Conservation (phyloP, 2,329 filamentous ascomycete genomes). For the Eutypa lata region DNA sequence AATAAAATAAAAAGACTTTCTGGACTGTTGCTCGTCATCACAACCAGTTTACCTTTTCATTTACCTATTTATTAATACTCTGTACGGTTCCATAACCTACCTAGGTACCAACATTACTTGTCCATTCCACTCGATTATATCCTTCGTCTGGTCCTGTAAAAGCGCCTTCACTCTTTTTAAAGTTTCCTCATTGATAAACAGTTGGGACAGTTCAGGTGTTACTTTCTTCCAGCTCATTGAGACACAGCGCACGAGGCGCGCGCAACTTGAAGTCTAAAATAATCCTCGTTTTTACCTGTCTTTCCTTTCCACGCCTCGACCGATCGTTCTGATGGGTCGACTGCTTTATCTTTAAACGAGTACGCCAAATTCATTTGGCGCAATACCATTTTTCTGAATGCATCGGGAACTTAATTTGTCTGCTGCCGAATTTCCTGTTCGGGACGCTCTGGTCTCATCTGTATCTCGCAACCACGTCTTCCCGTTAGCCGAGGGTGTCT, state of each 20-base stretch:
- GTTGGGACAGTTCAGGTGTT: not conserved
- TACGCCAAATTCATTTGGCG: slow-evolving; percentile 16
- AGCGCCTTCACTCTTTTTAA: not conserved
- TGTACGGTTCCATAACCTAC: no score
- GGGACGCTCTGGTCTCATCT: slow-evolving; percentile 19
- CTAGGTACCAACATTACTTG: no score
- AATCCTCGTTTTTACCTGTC: not conserved
- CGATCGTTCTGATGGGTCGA: not conserved
- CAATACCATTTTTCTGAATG: slow-evolving; percentile 27
- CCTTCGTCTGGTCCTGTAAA: not conserved
- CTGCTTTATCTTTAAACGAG: not conserved
- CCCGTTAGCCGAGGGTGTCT: slow-evolving; percentile 13
- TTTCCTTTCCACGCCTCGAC: not conserved
- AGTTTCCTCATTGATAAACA: not conserved
- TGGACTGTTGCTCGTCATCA: not conserved
- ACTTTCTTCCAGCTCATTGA: not conserved
- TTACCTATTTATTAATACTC: no score
- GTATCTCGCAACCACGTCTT: slow-evolving; percentile 15
- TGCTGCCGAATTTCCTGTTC: slow-evolving; percentile 21
- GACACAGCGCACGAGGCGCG: not conserved
- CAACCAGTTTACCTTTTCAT: no score
- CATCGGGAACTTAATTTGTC: slow-evolving; percentile 23
- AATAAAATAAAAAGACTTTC: not conserved
- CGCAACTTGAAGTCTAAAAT: not conserved
- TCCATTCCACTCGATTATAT: not conserved